These are phyloP conservation scores for Apophysomyces variabilis DNA, from an alignment of 371 early-diverging fungal species.

Conservation along the genomic window DNA sequence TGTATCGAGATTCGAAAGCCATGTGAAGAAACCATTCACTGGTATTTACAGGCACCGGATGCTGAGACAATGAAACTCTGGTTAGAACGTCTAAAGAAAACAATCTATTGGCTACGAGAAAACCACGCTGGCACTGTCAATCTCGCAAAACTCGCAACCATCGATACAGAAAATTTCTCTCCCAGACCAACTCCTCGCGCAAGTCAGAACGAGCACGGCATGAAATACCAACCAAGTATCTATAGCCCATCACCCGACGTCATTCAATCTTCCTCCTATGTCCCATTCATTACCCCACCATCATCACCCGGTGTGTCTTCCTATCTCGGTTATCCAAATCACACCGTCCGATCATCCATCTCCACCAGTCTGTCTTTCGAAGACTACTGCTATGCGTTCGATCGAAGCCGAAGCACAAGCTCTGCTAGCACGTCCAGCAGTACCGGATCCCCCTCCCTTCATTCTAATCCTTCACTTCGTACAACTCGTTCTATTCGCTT, in stretches of 20 bases:
- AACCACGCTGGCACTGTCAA: slow-evolving; percentile 13
- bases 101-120: slow-evolving; percentile 26
- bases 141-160: not conserved
- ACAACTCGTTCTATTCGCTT: slow-evolving; percentile 1
- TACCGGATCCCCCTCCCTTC: not conserved
- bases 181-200: slow-evolving; percentile 3
- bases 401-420: not conserved
- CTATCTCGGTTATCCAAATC: not conserved
- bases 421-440: not conserved
- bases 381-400: not conserved
- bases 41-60: slow-evolving; percentile 40
- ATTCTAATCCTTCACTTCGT: slow-evolving; percentile 1
- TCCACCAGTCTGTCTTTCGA: slow-evolving; percentile 1
- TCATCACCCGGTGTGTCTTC: not conserved
- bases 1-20: slow-evolving; percentile 42
- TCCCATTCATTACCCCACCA: not conserved
- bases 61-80: slow-evolving; percentile 41
- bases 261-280: not conserved
- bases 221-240: not conserved
- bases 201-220: not conserved
- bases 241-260: no score
- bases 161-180: slow-evolving; percentile 23
- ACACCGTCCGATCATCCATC: not conserved
- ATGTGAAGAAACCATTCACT: slow-evolving; percentile 18
- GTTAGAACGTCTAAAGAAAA: slow-evolving; percentile 37